phyloP scores from a whole-genome alignment of 2,329 filamentous ascomycete genomes.

The Colletotrichum sp. region DNA sequence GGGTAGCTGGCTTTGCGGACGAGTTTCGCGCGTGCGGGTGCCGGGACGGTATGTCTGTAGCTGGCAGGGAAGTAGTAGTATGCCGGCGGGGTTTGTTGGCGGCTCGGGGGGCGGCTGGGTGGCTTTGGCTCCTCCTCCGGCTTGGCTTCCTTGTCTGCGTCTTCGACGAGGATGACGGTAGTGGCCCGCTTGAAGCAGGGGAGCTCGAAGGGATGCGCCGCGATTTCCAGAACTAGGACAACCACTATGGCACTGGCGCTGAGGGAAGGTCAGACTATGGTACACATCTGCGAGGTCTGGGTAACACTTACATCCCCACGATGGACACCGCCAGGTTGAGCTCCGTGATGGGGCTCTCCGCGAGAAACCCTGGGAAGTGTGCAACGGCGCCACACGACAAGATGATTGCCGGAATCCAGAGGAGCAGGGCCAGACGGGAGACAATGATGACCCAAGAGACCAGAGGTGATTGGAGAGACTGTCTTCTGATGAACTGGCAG shows the following conservation, averaged over 20 bases:
- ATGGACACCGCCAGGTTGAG: constrained; percentile 29
- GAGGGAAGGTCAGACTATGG: not conserved
- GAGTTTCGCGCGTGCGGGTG: constrained; percentile 1
- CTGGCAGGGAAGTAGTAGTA: constrained; percentile 17
- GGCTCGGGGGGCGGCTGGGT: not conserved
- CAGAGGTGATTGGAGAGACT: constrained; percentile 30
- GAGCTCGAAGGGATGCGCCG: constrained; percentile 26
- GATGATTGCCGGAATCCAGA: constrained; percentile 32
- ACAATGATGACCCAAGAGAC: constrained; percentile 34
- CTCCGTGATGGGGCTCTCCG: constrained; percentile 23
- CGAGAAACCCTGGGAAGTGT: constrained; percentile 21
- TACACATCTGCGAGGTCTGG: not conserved
- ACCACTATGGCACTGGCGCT: constrained; percentile 14
- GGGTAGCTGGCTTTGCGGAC: constrained; percentile 14
- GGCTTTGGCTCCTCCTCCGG: constrained; percentile 10
- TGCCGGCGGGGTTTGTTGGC: constrained; percentile 3
- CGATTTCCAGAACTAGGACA: constrained; percentile 25
- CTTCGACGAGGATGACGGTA: constrained; percentile 4
- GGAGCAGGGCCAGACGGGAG: constrained; percentile 27
- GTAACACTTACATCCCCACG: constrained; percentile 26
- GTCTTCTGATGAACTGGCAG: constrained; percentile 24
- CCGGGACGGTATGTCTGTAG: constrained; percentile 9
- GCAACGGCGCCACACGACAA: constrained; percentile 28
- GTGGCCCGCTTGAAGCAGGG: constrained; percentile 21
- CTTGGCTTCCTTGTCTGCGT: constrained; percentile 17